Conservation (phyloP, 306 rosid species). For the Cicer arietinum region DNA sequence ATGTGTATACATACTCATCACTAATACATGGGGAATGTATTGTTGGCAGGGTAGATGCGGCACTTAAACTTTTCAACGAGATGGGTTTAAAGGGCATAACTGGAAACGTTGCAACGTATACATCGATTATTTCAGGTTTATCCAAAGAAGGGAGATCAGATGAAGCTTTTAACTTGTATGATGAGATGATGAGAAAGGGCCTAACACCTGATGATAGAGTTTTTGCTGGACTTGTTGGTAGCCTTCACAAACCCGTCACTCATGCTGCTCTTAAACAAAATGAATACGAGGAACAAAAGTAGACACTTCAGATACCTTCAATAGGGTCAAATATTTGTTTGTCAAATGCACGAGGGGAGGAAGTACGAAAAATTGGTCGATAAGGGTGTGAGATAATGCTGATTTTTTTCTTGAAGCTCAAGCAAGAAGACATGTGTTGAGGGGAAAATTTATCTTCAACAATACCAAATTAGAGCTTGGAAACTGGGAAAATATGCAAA, state of each 20-base stretch:
- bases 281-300: constrained; percentile 12
- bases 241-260: constrained; percentile 57
- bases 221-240: constrained; percentile 45
- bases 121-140: constrained; percentile 76
- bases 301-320: constrained; percentile 10
- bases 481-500: neutral
- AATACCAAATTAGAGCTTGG: constrained; percentile 20
- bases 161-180: constrained; percentile 76
- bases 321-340: constrained; percentile 18
- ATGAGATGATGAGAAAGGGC: constrained; percentile 70
- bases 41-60: constrained; percentile 67
- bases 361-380: neutral
- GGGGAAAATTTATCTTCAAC: constrained; percentile 28
- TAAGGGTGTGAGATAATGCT: neutral
- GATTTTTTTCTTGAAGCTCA: constrained; percentile 28
- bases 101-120: constrained; percentile 61
- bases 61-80: constrained; percentile 63
- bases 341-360: constrained; percentile 4
- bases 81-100: constrained; percentile 63
- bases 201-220: constrained; percentile 79
- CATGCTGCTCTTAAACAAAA: constrained; percentile 28
- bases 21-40: constrained; percentile 79
- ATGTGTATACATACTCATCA: constrained; percentile 73
- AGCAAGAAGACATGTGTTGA: neutral
- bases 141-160: constrained; percentile 80